Conservation (phyloP, 805 yeast genomes). For the Wickerhamomyces sydowiorum region DNA sequence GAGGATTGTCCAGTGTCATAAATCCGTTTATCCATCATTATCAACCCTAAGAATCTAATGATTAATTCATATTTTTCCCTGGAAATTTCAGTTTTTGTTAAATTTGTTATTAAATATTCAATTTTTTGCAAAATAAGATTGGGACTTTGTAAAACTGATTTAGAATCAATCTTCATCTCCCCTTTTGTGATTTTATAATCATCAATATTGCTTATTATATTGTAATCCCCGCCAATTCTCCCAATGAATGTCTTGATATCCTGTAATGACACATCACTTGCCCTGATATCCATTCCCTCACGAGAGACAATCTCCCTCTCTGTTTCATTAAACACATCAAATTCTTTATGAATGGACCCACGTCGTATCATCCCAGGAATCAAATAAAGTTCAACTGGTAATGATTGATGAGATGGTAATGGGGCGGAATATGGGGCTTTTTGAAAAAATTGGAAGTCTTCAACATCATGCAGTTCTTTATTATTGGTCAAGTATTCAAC, state of each 20-base stretch:
- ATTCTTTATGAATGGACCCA: background rate
- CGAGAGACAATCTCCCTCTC: background rate
- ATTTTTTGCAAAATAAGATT: slow-evolving; percentile 3
- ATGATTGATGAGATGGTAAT: background rate
- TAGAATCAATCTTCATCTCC: slow-evolving; percentile 3
- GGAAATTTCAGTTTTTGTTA: background rate
- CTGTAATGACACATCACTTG: background rate
- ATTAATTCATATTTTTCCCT: background rate
- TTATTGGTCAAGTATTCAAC: slow-evolving; percentile 1
- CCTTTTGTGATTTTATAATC: background rate
- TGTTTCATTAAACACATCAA: slow-evolving; percentile 9
- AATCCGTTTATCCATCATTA: slow-evolving; percentile 9
- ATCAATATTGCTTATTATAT: background rate
- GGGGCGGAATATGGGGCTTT: slow-evolving; percentile 3
- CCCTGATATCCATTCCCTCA: background rate
- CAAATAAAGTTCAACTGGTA: slow-evolving; percentile 1
- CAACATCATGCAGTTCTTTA: background rate
- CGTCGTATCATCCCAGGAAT: background rate
- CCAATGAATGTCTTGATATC: slow-evolving; percentile 3
- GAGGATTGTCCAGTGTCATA: background rate
- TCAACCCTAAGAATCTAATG: slow-evolving; percentile 3
- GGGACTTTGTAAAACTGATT: slow-evolving; percentile 2
- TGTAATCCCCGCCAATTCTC: slow-evolving; percentile 5
- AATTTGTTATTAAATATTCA: slow-evolving; percentile 1
- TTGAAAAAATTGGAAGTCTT: slow-evolving; percentile 7